These are phyloP conservation scores for Melampsora americana DNA, from an alignment of 1,284 basidiomycete genomes.

Conservation along the genomic window DNA sequence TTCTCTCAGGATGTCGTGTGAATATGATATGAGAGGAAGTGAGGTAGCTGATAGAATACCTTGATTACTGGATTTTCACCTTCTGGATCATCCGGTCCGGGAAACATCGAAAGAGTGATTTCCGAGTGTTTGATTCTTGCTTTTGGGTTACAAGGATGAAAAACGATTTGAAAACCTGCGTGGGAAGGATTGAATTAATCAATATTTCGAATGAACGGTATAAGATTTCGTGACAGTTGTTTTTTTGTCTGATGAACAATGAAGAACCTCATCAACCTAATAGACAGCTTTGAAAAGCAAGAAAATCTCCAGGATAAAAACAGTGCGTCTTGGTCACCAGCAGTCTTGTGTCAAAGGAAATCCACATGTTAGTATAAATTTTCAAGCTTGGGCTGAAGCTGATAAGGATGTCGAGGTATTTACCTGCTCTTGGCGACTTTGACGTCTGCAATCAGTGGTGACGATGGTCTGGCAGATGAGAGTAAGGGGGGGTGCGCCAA, in stretches of 20 bases:
- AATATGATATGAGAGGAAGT: not conserved
- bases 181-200: not conserved
- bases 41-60: slow-evolving; percentile 9
- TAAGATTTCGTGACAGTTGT: too few relatives aligned
- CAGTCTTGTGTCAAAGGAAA: slow-evolving; percentile 9
- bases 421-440: slow-evolving; percentile 45
- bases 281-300: slow-evolving; percentile 42
- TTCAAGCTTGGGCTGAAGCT: not conserved
- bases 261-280: slow-evolving; percentile 24
- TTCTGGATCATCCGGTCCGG: slow-evolving; percentile 5
- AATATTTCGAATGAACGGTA: not conserved
- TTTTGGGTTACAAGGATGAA: slow-evolving; percentile 43
- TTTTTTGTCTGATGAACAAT: too few relatives aligned
- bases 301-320: slow-evolving; percentile 41
- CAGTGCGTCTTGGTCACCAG: slow-evolving; percentile 43
- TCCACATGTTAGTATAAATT: not conserved
- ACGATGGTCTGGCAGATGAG: slow-evolving; percentile 8
- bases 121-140: slow-evolving; percentile 44
- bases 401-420: not conserved
- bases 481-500: slow-evolving; percentile 19
- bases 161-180: slow-evolving; percentile 43
- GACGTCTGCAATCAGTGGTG: slow-evolving; percentile 44
- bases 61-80: slow-evolving; percentile 39
- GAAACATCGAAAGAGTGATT: slow-evolving; percentile 34
- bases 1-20: not conserved